Conservation (phyloP, 169 alveolate species). For the Eimeria tenella region DNA sequence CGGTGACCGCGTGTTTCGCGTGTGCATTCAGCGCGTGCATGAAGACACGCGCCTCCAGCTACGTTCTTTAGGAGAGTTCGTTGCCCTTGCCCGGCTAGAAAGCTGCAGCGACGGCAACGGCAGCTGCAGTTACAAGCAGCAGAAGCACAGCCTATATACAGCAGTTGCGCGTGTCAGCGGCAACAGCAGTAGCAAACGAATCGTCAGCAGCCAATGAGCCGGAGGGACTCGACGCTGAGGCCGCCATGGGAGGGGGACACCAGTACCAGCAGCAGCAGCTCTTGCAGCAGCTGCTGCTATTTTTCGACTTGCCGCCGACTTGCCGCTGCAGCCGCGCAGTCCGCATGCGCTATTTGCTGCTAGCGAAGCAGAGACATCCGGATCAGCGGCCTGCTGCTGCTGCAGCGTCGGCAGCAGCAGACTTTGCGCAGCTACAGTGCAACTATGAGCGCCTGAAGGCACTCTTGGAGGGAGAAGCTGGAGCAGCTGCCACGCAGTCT, state of each 20-base stretch:
- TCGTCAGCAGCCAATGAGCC: neutral
- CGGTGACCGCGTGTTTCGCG: no score
- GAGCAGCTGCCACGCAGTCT: neutral
- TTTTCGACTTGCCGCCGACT: conserved; percentile 37
- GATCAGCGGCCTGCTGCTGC: conserved; percentile 62
- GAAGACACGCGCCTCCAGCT: no score
- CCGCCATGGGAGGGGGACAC: neutral
- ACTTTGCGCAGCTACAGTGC: conserved; percentile 22
- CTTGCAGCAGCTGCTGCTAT: conserved; percentile 60
- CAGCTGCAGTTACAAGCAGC: conserved; percentile 13
- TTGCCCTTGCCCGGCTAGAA: neutral
- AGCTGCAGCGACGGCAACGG: neutral
- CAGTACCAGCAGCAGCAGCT: conserved; percentile 19
- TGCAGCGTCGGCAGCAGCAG: conserved; percentile 53
- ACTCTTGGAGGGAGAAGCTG: neutral
- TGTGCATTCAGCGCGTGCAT: no score
- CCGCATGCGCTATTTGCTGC: conserved; percentile 51
- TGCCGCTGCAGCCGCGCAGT: conserved; percentile 66
- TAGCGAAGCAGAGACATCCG: conserved; percentile 74
- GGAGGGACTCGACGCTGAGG: neutral
- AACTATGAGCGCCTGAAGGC: conserved; percentile 31
- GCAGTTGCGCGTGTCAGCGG: conserved; percentile 14
- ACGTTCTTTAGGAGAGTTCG: no score
- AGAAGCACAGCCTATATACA: neutral
- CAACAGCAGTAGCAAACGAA: neutral